These are phyloP conservation scores for Pleurozium schreberi DNA, from an alignment of 225 moss, liverwort and hornwort species.

Conservation along the genomic window DNA sequence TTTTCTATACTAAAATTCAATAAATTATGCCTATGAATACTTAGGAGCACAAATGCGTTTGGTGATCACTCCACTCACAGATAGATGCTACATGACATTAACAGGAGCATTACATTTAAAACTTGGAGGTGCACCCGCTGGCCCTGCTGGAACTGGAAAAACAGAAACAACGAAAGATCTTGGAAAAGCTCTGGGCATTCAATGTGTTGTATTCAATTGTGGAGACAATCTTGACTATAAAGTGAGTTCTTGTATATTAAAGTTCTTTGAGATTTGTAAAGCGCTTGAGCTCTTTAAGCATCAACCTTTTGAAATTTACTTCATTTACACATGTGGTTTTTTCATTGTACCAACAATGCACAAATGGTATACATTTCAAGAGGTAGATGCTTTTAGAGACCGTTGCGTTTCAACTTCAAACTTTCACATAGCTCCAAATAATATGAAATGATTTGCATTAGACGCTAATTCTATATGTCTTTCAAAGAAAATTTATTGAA, in stretches of 20 bases:
- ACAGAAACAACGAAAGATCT: conserved; percentile 91
- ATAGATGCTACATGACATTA: conserved; percentile 90
- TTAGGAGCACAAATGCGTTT: conserved; percentile 85
- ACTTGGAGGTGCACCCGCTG: conserved; percentile 84
- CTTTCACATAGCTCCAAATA: background rate
- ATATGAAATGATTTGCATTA: background rate
- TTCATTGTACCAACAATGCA: background rate
- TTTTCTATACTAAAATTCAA: no score
- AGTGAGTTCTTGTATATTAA: background rate
- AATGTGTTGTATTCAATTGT: conserved; percentile 89
- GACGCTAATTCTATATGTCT: background rate
- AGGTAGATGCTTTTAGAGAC: rapidly evolving
- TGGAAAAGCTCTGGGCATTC: conserved; percentile 87
- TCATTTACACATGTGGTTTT: background rate
- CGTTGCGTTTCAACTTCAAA: background rate
- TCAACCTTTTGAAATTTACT: background rate
- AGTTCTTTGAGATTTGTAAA: background rate
- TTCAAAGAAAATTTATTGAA: background rate
- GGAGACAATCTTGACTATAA: conserved; percentile 88
- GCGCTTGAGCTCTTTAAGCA: rapidly evolving
- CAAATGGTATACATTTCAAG: background rate
- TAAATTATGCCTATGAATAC: conserved; percentile 58
- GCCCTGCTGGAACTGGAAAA: conserved; percentile 84
- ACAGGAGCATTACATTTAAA: conserved; percentile 84
- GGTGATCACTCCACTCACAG: conserved; percentile 82